phyloP scores from a whole-genome alignment of 164 flowering plant genomes.

The Vitis cinerea region DNA sequence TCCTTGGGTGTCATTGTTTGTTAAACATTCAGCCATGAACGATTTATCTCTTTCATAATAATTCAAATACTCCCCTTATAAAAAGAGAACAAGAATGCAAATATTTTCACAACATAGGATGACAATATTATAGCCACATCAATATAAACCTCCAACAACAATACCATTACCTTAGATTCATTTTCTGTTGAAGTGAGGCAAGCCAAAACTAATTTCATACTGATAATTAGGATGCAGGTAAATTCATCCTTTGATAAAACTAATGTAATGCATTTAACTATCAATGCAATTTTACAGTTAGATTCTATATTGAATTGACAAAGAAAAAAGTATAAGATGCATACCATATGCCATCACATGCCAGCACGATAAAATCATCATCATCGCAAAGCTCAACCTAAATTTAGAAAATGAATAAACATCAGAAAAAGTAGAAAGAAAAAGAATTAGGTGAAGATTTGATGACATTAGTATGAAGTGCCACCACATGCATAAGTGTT shows the following conservation, averaged over 20 bases:
- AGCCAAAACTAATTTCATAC: background rate
- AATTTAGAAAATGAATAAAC: background rate
- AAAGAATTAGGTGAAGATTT: background rate
- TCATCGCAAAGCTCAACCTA: slow-evolving; percentile 95
- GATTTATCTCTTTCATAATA: no score
- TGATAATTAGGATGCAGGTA: background rate
- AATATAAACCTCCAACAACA: no score
- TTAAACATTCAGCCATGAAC: no score
- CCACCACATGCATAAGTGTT: no score
- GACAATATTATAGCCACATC: no score
- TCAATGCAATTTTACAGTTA: background rate
- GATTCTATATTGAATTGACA: background rate
- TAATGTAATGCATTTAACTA: background rate
- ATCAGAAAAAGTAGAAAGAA: background rate
- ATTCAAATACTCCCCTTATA: no score
- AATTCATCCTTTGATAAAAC: background rate
- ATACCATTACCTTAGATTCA: no score
- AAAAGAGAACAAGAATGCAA: no score
- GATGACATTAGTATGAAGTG: no score
- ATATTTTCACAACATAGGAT: no score
- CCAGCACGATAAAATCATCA: slow-evolving; percentile 92
- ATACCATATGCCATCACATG: slow-evolving; percentile 99
- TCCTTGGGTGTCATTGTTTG: no score
- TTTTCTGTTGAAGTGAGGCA: no score
- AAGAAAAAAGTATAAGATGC: slow-evolving; percentile 2